These are phyloP conservation scores for Conoideocrella luteorostrata DNA, from an alignment of 2,329 filamentous ascomycete genomes.

Conservation along the genomic window DNA sequence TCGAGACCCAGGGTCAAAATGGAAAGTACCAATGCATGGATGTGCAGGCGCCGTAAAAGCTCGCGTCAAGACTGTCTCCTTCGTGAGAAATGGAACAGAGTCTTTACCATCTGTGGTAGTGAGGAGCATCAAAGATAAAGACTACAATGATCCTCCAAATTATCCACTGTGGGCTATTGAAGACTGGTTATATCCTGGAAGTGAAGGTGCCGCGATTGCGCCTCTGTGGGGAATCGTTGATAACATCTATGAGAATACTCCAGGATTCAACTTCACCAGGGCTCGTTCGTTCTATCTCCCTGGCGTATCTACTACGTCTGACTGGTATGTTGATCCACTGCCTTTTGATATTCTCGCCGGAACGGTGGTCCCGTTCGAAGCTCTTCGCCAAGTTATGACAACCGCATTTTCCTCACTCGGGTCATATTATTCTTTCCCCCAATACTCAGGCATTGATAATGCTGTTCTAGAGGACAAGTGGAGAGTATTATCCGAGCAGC, in stretches of 20 bases:
- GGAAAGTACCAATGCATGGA: not conserved
- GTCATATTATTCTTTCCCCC: too few relatives aligned
- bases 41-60: not conserved
- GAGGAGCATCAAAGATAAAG: not conserved
- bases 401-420: not conserved
- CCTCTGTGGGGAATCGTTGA: not conserved
- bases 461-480: not conserved
- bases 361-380: not conserved
- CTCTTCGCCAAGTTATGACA: not conserved
- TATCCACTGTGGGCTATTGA: not conserved
- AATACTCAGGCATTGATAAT: not conserved
- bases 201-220: not conserved
- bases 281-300: not conserved
- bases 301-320: too few relatives aligned
- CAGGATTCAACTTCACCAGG: not conserved
- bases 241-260: not conserved
- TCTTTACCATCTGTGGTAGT: not conserved
- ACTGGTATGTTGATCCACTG: not conserved
- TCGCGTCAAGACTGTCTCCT: not conserved
- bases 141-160: not conserved
- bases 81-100: not conserved
- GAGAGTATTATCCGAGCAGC: not conserved
- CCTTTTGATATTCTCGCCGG: not conserved
- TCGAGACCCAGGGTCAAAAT: not conserved
- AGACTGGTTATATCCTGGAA: not conserved